Evolutionary conservation across 116 monocot species (phyloP).

Genomic region (Zostera marina): DNA sequence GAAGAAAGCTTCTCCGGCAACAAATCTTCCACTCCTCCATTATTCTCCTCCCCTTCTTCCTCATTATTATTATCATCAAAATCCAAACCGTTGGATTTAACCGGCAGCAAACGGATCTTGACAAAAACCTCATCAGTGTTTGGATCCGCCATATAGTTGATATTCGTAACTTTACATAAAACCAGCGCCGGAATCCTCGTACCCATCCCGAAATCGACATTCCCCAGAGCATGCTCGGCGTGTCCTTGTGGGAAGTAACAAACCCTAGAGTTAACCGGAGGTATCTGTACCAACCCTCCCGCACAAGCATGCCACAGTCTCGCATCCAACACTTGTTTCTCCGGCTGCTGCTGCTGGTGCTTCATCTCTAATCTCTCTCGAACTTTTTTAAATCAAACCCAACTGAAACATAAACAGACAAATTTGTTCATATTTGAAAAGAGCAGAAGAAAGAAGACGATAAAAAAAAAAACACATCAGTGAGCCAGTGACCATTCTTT

Average conservation of each 20-base stretch:
- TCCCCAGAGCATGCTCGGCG: conserved; percentile 56
- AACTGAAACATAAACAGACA: too few relatives aligned
- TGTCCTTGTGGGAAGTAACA: conserved; percentile 93
- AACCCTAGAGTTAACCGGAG: conserved; percentile 45
- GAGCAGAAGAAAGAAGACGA: too few relatives aligned
- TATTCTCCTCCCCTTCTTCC: too few relatives aligned
- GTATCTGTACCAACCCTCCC: conserved; percentile 86
- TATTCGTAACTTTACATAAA: conserved; percentile 22
- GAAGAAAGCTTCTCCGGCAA: conserved; percentile 54
- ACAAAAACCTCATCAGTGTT: conserved; percentile 82
- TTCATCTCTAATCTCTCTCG: conserved; percentile 14
- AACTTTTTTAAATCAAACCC: not conserved
- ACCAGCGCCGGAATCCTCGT: conserved; percentile 39
- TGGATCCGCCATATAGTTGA: conserved; percentile 59
- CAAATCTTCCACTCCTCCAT: too few relatives aligned
- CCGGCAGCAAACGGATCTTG: conserved; percentile 44
- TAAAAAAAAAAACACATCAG: not conserved
- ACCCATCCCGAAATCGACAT: conserved; percentile 28
- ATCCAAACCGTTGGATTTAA: conserved; percentile 21
- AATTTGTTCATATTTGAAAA: too few relatives aligned
- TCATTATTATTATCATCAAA: conserved; percentile 14
- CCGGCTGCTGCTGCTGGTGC: conserved; percentile 33
- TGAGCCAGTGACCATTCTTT: conserved; percentile 4
- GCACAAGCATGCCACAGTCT: conserved; percentile 97
- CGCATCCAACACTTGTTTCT: conserved; percentile 52